Conservation (phyloP, 148 eudicot genomes). For the Cornus florida region DNA sequence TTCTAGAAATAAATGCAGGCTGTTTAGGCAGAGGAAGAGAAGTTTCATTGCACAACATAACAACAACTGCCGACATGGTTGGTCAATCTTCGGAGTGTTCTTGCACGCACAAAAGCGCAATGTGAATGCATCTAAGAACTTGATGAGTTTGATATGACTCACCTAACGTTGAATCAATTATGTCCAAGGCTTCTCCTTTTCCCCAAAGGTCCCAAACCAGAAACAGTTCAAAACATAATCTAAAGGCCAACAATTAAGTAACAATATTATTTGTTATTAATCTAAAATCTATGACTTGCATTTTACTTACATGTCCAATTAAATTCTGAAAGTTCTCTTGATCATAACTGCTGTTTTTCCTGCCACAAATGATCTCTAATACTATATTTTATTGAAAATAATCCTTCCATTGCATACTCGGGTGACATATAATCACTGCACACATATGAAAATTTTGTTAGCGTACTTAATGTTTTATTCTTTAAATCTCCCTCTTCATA, state of each 20-base stretch:
- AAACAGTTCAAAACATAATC: not conserved
- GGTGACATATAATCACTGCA: slow-evolving; percentile 68
- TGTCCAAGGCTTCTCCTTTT: slow-evolving; percentile 27
- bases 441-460: not conserved
- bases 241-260: not conserved
- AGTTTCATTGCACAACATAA: slow-evolving; percentile 47
- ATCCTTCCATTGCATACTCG: slow-evolving; percentile 57
- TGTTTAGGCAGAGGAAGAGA: slow-evolving; percentile 41
- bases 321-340: no score
- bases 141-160: slow-evolving; percentile 19
- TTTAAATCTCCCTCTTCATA: no score
- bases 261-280: no score
- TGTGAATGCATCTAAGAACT: slow-evolving; percentile 36
- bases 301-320: slow-evolving; percentile 56
- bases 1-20: slow-evolving; percentile 38
- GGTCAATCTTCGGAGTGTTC: slow-evolving; percentile 50
- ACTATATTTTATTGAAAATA: slow-evolving; percentile 45
- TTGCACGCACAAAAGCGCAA: slow-evolving; percentile 55
- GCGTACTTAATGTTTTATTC: not conserved
- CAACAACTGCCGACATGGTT: slow-evolving; percentile 44
- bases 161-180: slow-evolving; percentile 27
- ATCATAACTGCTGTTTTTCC: slow-evolving; percentile 29
- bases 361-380: slow-evolving; percentile 49
- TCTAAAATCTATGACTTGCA: no score
- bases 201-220: slow-evolving; percentile 59